Base-by-base conservation (phyloP, 495 filamentous ascomycete genomes). In the Tetracladium setigerum region DNA sequence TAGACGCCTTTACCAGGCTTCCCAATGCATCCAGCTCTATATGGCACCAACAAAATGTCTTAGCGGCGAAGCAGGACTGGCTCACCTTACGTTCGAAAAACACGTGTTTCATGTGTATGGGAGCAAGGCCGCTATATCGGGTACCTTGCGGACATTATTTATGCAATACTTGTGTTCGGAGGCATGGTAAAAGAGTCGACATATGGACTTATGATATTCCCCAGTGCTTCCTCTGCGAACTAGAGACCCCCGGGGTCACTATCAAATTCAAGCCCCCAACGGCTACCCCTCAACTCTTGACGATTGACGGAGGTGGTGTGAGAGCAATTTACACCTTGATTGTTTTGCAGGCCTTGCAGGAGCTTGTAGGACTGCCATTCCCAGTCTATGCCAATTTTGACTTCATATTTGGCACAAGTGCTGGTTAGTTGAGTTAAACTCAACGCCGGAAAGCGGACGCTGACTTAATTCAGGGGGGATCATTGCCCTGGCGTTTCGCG, bases 241-340 rank as follows among this genome's bases (percentile, higher is more conserved):
- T 34, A 34, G 9, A 34, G n/a, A n/a, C 32, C 9, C n/a, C 32
- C 9, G 44, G 34, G 1, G 17, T 65, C 12, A 37, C 51, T 1
- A 53, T 62, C 1, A 55, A 59, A 27, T 17, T 65, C 8, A 58
- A 68, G 30, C 64, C 60, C 1, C 59, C 57, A 1, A 68, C 62
- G 1, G 54, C 61, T 18, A 61, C 58, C n/a, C 56, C 58, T 1
- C 41, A 52, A 15, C 58, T 70, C 9, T 52, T 70, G 8, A 60
- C 63, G 31, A 60, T 70, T 38, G 61, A 70, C 41, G 55, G 63
- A 19, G 59, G 61, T 12, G 58, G 63, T 1, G 56, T 62, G 12
- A 51, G 61, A 16, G 66, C 60, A 15, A 55, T 66, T 11, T 55
- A 67, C 18, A 61, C 57, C 2, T 52, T 70, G 7, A 56, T 67